Base-by-base conservation (phyloP, 2,329 filamentous ascomycete genomes). In the Penicillium sp. region DNA sequence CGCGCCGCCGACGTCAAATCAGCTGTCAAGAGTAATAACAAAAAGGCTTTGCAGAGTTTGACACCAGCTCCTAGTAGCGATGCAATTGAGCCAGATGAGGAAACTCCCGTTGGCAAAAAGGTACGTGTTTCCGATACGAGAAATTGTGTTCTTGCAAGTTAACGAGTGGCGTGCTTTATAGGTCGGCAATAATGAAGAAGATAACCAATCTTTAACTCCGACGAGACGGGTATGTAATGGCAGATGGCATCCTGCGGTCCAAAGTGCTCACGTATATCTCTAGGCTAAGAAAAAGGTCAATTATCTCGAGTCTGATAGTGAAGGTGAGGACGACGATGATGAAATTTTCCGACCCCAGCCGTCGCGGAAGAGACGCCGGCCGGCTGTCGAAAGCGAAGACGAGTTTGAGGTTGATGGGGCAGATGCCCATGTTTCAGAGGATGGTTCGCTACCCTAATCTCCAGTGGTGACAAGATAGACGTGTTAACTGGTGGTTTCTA, bases 21-120 rank as follows among this genome's bases (percentile, higher is more conserved):
- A 14, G 81, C 65, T 75, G 75, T 63, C 57, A 67, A 61, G 64
- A 69, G 61, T 61, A 23, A 14, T 18, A 23, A 23, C 4, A 70
- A 63, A 65, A 78, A 66, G 64, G 74, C 65, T 58, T 74, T 65
- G 58, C 75, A 77, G 38, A 79, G 79, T 58, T 75, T 87, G 58
- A 92, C 90, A 0, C 90, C 91, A 4, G 82, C 88, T 5, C 88
- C 91, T 5, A 96, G 90, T 71, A 95, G 91, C 72, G 90, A 95
- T 72, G 82, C 81, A 35, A 71, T 84, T 24, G 84, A 87, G 53
- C 85, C 87, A 0, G 85, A 89, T 61, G 84, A 88, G 64, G 78
- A 83, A 16, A 63, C 62, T 20, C 62, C 66, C 60, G 40, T 18
- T 24, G 33, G 18, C n/a, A 47, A 40, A 79, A 81, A 71, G 78